Evolutionary conservation across 1,284 basidiomycete genomes (phyloP).

Genomic region (Volvariella volvacea): DNA sequence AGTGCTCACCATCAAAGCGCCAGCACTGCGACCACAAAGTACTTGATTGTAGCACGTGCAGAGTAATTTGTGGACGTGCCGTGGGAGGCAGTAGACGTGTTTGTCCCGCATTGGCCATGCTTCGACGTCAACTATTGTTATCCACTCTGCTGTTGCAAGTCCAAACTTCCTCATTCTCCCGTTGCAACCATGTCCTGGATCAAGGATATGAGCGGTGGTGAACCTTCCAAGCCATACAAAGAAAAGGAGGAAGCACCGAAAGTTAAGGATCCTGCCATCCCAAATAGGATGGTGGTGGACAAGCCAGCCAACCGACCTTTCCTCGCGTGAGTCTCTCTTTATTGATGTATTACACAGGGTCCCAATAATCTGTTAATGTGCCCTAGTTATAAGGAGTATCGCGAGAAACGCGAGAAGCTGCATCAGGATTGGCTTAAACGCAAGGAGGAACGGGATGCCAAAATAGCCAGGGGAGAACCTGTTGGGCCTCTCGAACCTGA

Average conservation of each 20-base stretch:
- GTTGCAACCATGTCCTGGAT: conserved; percentile 46
- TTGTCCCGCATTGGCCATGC: not conserved
- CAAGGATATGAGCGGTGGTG: conserved; percentile 39
- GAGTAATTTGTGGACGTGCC: too few species aligned
- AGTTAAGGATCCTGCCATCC: conserved; percentile 49
- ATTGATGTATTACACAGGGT: conserved; percentile 5
- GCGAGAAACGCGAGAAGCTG: conserved; percentile 49
- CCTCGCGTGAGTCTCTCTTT: conserved; percentile 53
- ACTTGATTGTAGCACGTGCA: too few species aligned
- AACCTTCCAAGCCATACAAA: conserved; percentile 25
- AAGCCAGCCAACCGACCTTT: conserved; percentile 80
- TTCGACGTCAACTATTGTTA: not conserved
- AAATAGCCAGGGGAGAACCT: conserved; percentile 64
- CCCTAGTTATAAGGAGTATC: conserved; percentile 63
- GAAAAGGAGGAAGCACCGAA: conserved; percentile 27
- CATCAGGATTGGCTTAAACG: conserved; percentile 65
- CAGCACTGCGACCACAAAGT: too few species aligned
- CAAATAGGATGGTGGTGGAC: conserved; percentile 60
- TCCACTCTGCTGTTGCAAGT: conserved; percentile 2
- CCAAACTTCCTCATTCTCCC: conserved; percentile 9
- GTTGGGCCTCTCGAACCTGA: conserved; percentile 67
- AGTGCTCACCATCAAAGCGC: too few species aligned
- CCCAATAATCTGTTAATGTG: conserved; percentile 1
- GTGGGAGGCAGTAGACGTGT: not conserved
- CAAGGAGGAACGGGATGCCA: conserved; percentile 64